A percentile compares a stretch with the other conserved stretches of the same genome.
Evolutionary conservation across 352 stramenopile species (phyloP).

Genomic region (Phytopythium kandeliae): DNA sequence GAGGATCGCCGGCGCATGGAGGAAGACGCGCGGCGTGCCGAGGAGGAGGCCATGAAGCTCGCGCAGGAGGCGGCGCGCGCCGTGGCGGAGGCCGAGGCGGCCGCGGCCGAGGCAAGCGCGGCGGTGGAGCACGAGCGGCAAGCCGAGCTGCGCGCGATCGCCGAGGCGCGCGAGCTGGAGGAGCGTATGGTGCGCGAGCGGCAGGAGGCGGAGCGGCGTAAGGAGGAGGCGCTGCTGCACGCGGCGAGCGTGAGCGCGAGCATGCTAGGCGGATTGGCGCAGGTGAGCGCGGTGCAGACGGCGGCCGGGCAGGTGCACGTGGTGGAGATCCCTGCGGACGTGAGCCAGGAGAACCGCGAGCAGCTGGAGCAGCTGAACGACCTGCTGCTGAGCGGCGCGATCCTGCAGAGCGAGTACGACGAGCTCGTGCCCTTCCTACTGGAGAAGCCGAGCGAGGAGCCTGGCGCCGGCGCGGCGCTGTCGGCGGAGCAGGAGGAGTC

Average conservation of each 20-base stretch:
- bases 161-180: conserved; percentile 63
- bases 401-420: conserved; percentile 82
- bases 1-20: conserved; percentile 66
- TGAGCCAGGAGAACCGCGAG: conserved; percentile 84
- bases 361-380: conserved; percentile 85
- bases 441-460: conserved; percentile 53
- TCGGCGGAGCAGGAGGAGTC: conserved; percentile 81
- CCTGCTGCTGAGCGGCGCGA: conserved; percentile 73
- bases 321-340: conserved; percentile 75
- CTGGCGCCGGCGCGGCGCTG: conserved; percentile 48
- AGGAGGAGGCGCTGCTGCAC: conserved; percentile 55
- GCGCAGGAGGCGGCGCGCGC: conserved; percentile 48
- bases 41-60: conserved; percentile 53
- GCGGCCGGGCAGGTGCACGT: conserved; percentile 68
- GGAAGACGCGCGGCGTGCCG: conserved; percentile 56
- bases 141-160: conserved; percentile 74
- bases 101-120: conserved; percentile 67
- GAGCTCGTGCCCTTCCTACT: conserved; percentile 85
- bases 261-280: conserved; percentile 66
- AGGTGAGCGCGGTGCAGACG: conserved; percentile 72
- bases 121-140: conserved; percentile 79
- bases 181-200: conserved; percentile 48
- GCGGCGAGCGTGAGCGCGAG: conserved; percentile 75
- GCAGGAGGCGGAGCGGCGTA: conserved; percentile 47
- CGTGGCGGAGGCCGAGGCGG: conserved; percentile 53